Evolutionary conservation across 805 yeast species (phyloP), one percentile per base, ranked within the genome.

Genomic region (Candida ponderosae): DNA sequence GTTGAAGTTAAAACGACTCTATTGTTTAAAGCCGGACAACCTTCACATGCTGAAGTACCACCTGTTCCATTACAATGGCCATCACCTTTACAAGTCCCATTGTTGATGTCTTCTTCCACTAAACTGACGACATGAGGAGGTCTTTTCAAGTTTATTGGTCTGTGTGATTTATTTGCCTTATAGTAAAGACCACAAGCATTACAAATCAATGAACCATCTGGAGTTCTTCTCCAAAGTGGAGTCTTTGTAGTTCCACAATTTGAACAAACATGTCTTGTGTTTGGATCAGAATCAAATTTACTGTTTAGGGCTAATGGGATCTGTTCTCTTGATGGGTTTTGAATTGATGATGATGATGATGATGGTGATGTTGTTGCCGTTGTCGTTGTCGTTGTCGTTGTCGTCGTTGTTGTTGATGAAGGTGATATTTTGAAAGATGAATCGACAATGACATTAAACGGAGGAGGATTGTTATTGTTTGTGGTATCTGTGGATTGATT

Each of bases 181-280:
- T 81, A 67, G 49, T 90, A 89, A 41, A 90, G 64, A 0, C 97
- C 97, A 63, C 97, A 89, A 0, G 97, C 97, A 57, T 89, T 89
- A 60, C 97, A 89, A 42, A 90, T 67, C 0, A 96, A 89, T 47
- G 82, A 77, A 1, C 97, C 97, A 42, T 80, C 81, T 0, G 94
- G 86, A 46, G 87, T 85, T 37, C 96, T 69, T 45, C 97, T 66
- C 97, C 97, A 89, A 21, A 89, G 60, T 2, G 97, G 97, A 0
- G 97, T 89, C 6, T 89, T 87, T 41, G 72, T 74, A 0, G 97
- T 90, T 40, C 77, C 78, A 58, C 97, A 89, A 60, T 89, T 90
- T 7, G 95, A 76, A 59, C 97, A 89, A 14, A 39, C 30, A 20
- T 21, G 7, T 32, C 18, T 17, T 13, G 30, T 24, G n/a, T 11